Conservation (phyloP, 1,284 basidiomycete species). For the Boletellus dicymbophilus region DNA sequence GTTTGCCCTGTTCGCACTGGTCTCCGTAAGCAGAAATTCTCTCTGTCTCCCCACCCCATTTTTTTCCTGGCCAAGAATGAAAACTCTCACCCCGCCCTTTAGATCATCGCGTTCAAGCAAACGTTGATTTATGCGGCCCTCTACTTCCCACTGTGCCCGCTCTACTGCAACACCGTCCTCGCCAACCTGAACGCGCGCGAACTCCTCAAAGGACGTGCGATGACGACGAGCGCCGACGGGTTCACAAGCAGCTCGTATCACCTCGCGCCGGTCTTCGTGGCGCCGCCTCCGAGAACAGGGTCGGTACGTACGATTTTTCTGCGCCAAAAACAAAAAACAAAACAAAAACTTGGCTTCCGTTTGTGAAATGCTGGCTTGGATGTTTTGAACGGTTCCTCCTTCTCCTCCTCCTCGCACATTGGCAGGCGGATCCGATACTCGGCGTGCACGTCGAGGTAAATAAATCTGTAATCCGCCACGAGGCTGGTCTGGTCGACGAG, state of each 20-base stretch:
- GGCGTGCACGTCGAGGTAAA: background rate
- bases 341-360: too few relatives aligned
- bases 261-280: background rate
- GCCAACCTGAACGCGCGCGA: background rate
- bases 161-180: background rate
- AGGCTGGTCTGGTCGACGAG: background rate
- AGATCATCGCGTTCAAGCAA: conserved; percentile 1
- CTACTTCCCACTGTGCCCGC: background rate
- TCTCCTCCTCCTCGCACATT: too few relatives aligned
- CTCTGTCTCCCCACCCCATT: too few relatives aligned
- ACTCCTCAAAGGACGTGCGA: background rate
- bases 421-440: too few relatives aligned
- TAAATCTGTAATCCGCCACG: background rate
- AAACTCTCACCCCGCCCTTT: background rate
- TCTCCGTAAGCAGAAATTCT: background rate
- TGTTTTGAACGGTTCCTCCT: too few relatives aligned
- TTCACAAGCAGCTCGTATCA: background rate
- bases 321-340: background rate
- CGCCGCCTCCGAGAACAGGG: background rate
- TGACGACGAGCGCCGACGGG: background rate
- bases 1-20: conserved; percentile 1
- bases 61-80: too few relatives aligned
- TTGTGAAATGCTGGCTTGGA: too few relatives aligned
- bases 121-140: background rate
- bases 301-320: background rate